Base-by-base conservation (phyloP, 768 basidiomycete species). In the Tricholoma sp. region DNA sequence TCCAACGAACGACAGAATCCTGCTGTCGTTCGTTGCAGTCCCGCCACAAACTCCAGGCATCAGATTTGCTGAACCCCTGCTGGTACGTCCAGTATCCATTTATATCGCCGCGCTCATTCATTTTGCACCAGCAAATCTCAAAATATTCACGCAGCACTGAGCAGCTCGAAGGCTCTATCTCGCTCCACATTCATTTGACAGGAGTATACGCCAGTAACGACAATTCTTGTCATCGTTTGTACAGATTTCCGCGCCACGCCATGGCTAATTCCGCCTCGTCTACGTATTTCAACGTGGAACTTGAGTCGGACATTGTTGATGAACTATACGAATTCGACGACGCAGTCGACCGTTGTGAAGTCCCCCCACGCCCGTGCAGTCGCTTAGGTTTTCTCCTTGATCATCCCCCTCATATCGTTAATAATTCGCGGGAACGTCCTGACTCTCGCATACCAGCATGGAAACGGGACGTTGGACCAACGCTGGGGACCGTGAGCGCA, bases 281-380 rank as follows among this genome's bases (percentile, higher is more conserved):
- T 17, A 12, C n/a, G 11, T 32, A 36, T 44, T 42, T 11, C 32
- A 11, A 53, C 24, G 17, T 8, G 32, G 52, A 44, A 52, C 17
- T 58, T 17, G 66, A 65, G 61, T 62, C 60, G 28, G 66, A 65
- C 52, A 65, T 65, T 51, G 64, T 61, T 45, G 64, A 65, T 41
- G 60, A 63, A 44, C 58, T 57, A 44, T 55, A 50, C 34, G 50
- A 54, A 31, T 49, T 50, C 39, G 57, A 60, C 42, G 34, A 55
- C 13, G 20, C 17, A 8, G 18, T 12, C 9, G 57, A 36, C 29
- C 63, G 64, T 47, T 62, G 65, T 47, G 68, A 64, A 18, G 62
- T 70, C n/a, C 77, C 78, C 33, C 67, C 70, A 60, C 77, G 79
- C 32, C 78, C 80, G 50, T 69, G 72, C 29, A 84, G 78, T 59